Conservation (phyloP, 805 yeast genomes). For the Wickerhamiella shivajii region DNA sequence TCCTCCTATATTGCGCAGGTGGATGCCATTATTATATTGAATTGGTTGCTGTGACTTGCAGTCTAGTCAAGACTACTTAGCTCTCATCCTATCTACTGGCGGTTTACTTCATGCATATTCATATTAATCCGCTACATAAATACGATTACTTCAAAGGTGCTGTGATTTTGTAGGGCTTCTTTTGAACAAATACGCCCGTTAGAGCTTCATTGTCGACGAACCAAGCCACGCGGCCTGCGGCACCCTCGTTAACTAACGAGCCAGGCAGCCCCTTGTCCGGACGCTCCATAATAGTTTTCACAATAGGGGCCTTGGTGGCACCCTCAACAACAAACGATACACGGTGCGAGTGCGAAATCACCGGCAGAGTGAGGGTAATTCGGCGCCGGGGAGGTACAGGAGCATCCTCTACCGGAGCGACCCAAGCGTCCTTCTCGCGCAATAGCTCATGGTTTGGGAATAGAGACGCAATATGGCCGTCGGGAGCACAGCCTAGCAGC, state of each 20-base stretch:
- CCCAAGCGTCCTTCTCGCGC: conserved; percentile 89
- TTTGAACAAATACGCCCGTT: conserved; percentile 58
- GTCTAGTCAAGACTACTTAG: too few relatives aligned
- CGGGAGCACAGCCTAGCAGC: conserved; percentile 94
- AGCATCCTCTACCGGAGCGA: conserved; percentile 80
- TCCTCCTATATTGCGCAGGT: too few relatives aligned
- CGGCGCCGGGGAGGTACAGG: conserved; percentile 79
- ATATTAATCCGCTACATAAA: too few relatives aligned
- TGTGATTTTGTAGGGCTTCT: conserved; percentile 52
- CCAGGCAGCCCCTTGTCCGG: conserved; percentile 95
- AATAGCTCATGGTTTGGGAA: conserved; percentile 85
- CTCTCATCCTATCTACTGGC: too few relatives aligned
- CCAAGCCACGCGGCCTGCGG: conserved; percentile 96
- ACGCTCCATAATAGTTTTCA: conserved; percentile 85
- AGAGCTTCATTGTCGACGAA: conserved; percentile 91
- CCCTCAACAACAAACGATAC: conserved; percentile 96
- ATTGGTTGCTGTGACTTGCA: too few relatives aligned
- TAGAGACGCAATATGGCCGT: conserved; percentile 93
- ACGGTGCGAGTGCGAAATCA: conserved; percentile 81
- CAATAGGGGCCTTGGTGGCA: conserved; percentile 81
- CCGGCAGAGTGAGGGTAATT: conserved; percentile 85
- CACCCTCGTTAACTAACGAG: conserved; percentile 83
- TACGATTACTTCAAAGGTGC: conserved; percentile 18
- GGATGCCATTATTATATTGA: too few relatives aligned
- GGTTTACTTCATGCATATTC: too few relatives aligned